A percentile compares a stretch with the other conserved stretches of the same genome.
Conservation (phyloP, 2,329 filamentous ascomycete genomes). For the Sclerotinia nivalis region DNA sequence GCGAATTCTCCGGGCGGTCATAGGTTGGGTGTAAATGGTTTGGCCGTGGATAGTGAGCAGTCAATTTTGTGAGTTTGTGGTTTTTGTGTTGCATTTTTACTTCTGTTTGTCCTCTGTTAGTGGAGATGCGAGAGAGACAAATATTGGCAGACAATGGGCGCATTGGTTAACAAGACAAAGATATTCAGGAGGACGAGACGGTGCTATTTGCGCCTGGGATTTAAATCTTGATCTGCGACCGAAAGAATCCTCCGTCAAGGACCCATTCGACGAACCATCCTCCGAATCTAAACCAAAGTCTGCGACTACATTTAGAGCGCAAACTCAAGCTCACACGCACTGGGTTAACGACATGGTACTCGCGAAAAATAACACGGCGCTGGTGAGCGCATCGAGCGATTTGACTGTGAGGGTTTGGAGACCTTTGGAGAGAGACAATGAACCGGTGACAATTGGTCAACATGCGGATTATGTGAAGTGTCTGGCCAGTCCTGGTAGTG, state of each 20-base stretch:
- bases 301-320: constrained; percentile 57
- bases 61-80: constrained; percentile 69
- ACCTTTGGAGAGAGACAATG: constrained; percentile 63
- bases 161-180: constrained; percentile 49
- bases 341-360: constrained; percentile 77
- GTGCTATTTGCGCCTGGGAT: constrained; percentile 95
- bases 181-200: constrained; percentile 94
- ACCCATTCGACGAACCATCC: constrained; percentile 40
- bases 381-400: constrained; percentile 73
- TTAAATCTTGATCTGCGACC: constrained; percentile 67
- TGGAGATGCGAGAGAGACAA: constrained; percentile 2
- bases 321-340: constrained; percentile 73
- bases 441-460: constrained; percentile 80
- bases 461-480: constrained; percentile 98
- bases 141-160: constrained; percentile 19
- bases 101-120: constrained; percentile 20
- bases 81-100: neutral
- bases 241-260: constrained; percentile 28
- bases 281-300: constrained; percentile 46
- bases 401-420: constrained; percentile 77
- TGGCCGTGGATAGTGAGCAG: constrained; percentile 80
- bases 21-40: constrained; percentile 89
- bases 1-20: constrained; percentile 79
- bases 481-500: constrained; percentile 72
- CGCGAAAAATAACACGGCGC: constrained; percentile 62